A percentile compares a stretch with the other conserved stretches of the same genome.
phyloP scores from a whole-genome alignment of 495 filamentous ascomycete genomes.

The Cercophora sp. region DNA sequence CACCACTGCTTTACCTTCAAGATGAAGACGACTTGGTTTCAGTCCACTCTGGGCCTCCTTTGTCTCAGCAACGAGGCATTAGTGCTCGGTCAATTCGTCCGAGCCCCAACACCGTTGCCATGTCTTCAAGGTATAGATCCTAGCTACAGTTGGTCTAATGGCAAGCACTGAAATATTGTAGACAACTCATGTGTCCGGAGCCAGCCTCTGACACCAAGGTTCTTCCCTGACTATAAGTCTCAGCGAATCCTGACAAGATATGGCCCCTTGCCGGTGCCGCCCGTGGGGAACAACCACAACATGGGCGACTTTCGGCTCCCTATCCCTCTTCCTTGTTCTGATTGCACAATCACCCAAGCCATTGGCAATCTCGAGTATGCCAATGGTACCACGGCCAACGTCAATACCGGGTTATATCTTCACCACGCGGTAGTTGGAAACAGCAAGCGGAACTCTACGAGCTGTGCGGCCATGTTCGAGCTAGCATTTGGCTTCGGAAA shows the following conservation, averaged over 20 bases:
- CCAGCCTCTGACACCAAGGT: slow-evolving; percentile 11
- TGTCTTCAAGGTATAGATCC: background rate
- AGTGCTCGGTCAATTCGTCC: background rate
- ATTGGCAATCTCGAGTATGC: slow-evolving; percentile 23
- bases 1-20: background rate
- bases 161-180: background rate
- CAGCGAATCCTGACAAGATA: slow-evolving; percentile 20
- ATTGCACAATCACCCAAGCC: slow-evolving; percentile 24
- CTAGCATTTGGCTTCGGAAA: slow-evolving; percentile 22
- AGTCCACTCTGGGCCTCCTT: background rate
- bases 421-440: slow-evolving; percentile 24
- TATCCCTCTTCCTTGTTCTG: slow-evolving; percentile 19
- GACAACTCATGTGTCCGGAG: background rate
- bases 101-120: background rate
- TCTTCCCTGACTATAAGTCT: slow-evolving; percentile 18
- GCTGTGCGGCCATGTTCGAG: background rate
- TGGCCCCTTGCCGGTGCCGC: slow-evolving; percentile 23
- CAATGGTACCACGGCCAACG: slow-evolving; percentile 24
- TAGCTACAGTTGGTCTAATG: background rate
- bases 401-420: slow-evolving; percentile 23
- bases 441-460: slow-evolving; percentile 1
- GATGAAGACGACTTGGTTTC: slow-evolving; percentile 4
- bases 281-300: slow-evolving; percentile 8
- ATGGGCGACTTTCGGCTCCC: slow-evolving; percentile 15
- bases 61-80: background rate